Evolutionary conservation across 306 rosid genomes (phyloP), one percentile per base, ranked within the genome.

Genomic region (Carpinus viminea): DNA sequence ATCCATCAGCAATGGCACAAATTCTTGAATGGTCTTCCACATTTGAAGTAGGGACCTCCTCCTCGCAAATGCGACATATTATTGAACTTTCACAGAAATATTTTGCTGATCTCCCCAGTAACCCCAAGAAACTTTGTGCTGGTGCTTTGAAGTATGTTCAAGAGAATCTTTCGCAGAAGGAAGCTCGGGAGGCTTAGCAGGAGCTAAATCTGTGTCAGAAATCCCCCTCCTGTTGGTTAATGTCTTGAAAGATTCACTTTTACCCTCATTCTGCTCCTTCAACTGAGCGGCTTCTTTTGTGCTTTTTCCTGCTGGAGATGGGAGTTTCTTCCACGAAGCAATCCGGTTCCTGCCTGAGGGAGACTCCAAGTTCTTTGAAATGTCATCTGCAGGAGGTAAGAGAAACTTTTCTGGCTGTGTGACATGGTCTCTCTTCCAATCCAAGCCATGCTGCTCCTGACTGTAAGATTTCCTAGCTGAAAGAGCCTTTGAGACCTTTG

Each of bases 61-160:
- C 99, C 92, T 95, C 99, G 72, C 99, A 95, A 84, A 95, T 95
- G 76, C 99, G 99, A 85, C 99, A 95, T 70, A 95, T 95, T 77
- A 95, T 95, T 73, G 98, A 91, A 84, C 78, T 87, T 52, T 93
- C 99, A 38, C 98, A 76, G 83, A 80, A 76, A 56, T 76, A 80
- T 82, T 78, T 36, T 73, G 97, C 77, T 82, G 96, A 81, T 92
- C 92, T 5, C 93, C 97, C 98, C 99, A 93, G 74, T 87, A 87
- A 38, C 98, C 99, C 98, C 99, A 93, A 70, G 99, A 95, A 73
- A 78, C 77, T 78, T 86, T 93, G 76, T 91, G 96, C 41, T 89
- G 97, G 83, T 95, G 99, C 89, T 91, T 95, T 65, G 96, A 83
- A 84, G 90, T 78, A 85, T 85, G 93, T 69, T 92, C 97, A 31